Evolutionary conservation across 495 filamentous ascomycete species (phyloP).

Genomic region (Venustampulla echinocandica): DNA sequence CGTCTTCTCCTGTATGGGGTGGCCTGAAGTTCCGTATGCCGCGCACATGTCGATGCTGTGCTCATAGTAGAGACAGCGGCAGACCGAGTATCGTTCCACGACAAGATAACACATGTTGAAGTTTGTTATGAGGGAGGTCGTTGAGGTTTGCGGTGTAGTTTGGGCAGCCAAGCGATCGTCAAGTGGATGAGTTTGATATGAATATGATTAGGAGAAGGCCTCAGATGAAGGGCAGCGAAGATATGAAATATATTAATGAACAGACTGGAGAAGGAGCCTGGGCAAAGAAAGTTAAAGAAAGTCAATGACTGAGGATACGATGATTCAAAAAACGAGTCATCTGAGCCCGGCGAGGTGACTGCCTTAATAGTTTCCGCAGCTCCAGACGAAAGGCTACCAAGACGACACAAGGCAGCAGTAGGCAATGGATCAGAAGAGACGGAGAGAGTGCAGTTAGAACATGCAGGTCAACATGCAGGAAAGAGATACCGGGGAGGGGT

Average conservation of each 20-base stretch:
- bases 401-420: constrained; percentile 19
- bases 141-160: constrained; percentile 4
- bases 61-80: constrained; percentile 72
- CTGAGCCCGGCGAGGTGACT: constrained; percentile 18
- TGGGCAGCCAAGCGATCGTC: constrained; percentile 5
- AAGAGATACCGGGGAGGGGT: constrained; percentile 8
- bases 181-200: constrained; percentile 5
- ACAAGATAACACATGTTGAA: constrained; percentile 61
- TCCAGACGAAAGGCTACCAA: constrained; percentile 10
- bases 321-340: constrained; percentile 25
- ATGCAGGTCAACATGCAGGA: constrained; percentile 21
- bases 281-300: constrained; percentile 19
- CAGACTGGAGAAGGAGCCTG: constrained; percentile 22
- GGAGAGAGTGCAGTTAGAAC: constrained; percentile 14
- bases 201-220: constrained; percentile 6
- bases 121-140: neutral
- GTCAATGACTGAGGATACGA: constrained; percentile 5
- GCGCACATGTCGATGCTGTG: constrained; percentile 70
- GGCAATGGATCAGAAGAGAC: constrained; percentile 2
- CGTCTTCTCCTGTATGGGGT: constrained; percentile 60
- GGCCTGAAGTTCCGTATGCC: constrained; percentile 61
- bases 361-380: constrained; percentile 21
- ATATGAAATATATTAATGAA: constrained; percentile 24
- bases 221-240: constrained; percentile 2
- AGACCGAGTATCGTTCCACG: constrained; percentile 68